A percentile compares a stretch with the other conserved stretches of the same genome.
These are phyloP conservation scores for Xylaria palmicola DNA, from an alignment of 495 filamentous ascomycete species.

Conservation along the genomic window DNA sequence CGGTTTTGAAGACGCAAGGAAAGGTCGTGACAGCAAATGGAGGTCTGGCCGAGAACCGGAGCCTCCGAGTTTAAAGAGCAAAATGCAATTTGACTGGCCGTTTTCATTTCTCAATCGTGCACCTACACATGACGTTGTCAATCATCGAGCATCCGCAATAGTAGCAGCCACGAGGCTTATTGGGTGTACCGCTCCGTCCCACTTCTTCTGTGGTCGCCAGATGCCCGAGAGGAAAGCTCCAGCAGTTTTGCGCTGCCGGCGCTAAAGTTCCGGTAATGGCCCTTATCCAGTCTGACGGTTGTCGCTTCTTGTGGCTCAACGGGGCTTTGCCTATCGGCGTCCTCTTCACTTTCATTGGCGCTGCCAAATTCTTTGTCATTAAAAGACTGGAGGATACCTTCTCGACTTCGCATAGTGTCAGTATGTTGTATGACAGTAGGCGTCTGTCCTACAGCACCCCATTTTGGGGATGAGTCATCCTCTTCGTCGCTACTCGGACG, in stretches of 20 bases:
- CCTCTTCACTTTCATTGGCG: conserved; percentile 29
- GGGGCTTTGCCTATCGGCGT: conserved; percentile 46
- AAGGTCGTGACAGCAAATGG: conserved; percentile 25
- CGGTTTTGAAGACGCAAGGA: conserved; percentile 25
- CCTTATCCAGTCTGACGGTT: conserved; percentile 61
- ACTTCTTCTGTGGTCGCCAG: conserved; percentile 39
- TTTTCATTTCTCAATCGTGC: conserved; percentile 21
- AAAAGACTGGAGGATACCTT: conserved; percentile 61
- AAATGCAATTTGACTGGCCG: conserved; percentile 20
- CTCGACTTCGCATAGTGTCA: conserved; percentile 48
- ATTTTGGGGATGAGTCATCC: conserved; percentile 28
- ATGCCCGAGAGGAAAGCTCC: conserved; percentile 56
- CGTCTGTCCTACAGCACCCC: conserved; percentile 42
- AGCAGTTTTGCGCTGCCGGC: conserved; percentile 71
- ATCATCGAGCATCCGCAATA: conserved; percentile 12
- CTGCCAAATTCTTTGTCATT: conserved; percentile 30
- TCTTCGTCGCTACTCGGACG: conserved; percentile 47
- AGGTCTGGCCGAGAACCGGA: conserved; percentile 2
- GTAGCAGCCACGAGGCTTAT: conserved; percentile 17
- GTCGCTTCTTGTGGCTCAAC: conserved; percentile 56
- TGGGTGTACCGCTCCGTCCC: conserved; percentile 17
- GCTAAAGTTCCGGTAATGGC: conserved; percentile 67
- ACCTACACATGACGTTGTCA: conserved; percentile 4
- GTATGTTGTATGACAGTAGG: conserved; percentile 40
- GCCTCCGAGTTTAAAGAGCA: conserved; percentile 4